Evolutionary conservation across 139 green algal genomes (phyloP), one percentile per base, ranked within the genome.

Genomic region (Auxenochlorella pyrenoidosa): DNA sequence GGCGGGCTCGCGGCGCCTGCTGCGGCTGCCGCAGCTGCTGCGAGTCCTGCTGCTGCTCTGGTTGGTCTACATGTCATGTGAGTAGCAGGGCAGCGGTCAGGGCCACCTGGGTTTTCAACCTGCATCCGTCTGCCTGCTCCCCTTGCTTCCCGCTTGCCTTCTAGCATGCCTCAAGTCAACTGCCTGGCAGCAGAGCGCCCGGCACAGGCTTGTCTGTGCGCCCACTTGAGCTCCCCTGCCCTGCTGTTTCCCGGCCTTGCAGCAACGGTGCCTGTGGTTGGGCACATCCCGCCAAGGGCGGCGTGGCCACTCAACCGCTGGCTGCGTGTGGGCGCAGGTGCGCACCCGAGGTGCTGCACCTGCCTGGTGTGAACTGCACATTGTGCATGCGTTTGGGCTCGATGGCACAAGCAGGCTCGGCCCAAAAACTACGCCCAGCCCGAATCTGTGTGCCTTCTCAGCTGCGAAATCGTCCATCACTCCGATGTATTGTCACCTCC

Each of bases 311-410:
- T 85, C 28, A 66, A 66, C 1, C 80, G 80, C 60, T 85, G 80
- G 80, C 80, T 85, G 22, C 72, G 80, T 43, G 13, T 85, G 5
- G 80, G 80, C 28, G 44, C 82, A 80, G 82, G 68, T 80, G 68
- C 28, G 80, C 32, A 38, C 51, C n/a, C 8, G 3, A 2, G 6
- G n/a, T 36, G 16, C 28, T 82, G 44, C 76, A 24, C 3, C 71
- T 43, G 28, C 26, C 36, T 78, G 15, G 36, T 54, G 47, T 54
- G 47, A n/a, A n/a, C n/a, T n/a, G n/a, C n/a, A n/a, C n/a, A n/a
- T n/a, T n/a, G n/a, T n/a, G n/a, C n/a, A n/a, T n/a, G n/a, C n/a
- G n/a, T n/a, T n/a, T n/a, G n/a, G n/a, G n/a, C n/a, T n/a, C n/a
- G n/a, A n/a, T n/a, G n/a, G n/a, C n/a, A n/a, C n/a, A n/a, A n/a